A percentile compares a stretch with the other conserved stretches of the same genome.
These are phyloP conservation scores for Geosiphon pyriformis DNA, from an alignment of 192 early-diverging fungal species.

Conservation along the genomic window DNA sequence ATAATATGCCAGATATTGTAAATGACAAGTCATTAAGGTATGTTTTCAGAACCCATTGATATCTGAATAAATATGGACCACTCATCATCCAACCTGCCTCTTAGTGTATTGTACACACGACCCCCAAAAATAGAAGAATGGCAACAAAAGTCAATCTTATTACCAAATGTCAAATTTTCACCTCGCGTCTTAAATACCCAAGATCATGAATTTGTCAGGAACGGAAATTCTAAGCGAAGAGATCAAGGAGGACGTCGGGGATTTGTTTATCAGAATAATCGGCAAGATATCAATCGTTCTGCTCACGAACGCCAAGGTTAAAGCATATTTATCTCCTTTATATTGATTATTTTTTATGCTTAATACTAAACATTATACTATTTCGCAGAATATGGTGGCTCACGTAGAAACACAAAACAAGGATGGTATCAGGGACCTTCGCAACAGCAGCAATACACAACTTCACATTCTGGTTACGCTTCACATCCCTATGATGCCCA, in stretches of 20 bases:
- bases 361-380: too few relatives aligned
- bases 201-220: conserved; percentile 30
- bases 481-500: too few relatives aligned
- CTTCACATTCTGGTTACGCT: too few relatives aligned
- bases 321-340: too few relatives aligned
- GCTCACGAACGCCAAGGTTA: too few relatives aligned
- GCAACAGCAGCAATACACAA: too few relatives aligned
- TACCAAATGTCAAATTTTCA: conserved; percentile 27
- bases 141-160: conserved; percentile 24
- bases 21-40: conserved; percentile 52
- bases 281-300: too few relatives aligned
- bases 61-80: not conserved
- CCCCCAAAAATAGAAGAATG: conserved; percentile 17
- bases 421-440: too few relatives aligned
- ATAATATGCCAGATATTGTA: conserved; percentile 46
- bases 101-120: conserved; percentile 31
- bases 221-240: conserved; percentile 27
- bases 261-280: too few relatives aligned
- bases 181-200: conserved; percentile 20
- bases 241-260: conserved; percentile 24
- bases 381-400: too few relatives aligned
- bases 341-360: too few relatives aligned
- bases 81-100: not conserved
- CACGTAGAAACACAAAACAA: too few relatives aligned
- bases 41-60: not conserved